Evolutionary conservation across 371 early-diverging fungal genomes (phyloP).

Genomic region (Mucor irregularis): DNA sequence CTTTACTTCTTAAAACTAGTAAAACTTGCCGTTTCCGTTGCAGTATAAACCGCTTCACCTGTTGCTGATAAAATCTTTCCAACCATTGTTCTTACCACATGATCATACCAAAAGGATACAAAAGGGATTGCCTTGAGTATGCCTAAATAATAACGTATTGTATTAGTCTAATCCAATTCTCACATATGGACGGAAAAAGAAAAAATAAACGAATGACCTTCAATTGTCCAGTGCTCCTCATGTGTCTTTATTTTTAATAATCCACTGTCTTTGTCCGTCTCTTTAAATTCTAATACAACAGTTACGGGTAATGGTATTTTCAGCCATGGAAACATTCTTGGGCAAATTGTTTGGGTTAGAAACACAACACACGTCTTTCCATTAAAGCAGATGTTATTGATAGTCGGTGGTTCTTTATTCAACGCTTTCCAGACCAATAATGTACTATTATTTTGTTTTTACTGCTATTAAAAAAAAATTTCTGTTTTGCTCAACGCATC

Average conservation of each 20-base stretch:
- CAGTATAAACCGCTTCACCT: constrained; percentile 55
- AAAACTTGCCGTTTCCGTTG: constrained; percentile 38
- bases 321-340: constrained; percentile 48
- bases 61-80: constrained; percentile 52
- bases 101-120: constrained; percentile 63
- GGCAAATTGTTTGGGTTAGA: constrained; percentile 46
- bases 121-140: constrained; percentile 57
- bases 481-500: neutral
- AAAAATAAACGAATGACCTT: no score
- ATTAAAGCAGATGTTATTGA: constrained; percentile 50
- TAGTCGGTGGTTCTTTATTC: constrained; percentile 48
- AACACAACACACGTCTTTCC: constrained; percentile 41
- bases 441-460: constrained; percentile 22
- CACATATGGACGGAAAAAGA: neutral
- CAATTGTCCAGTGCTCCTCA: constrained; percentile 59
- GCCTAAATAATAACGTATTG: no score
- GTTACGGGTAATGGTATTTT: constrained; percentile 52
- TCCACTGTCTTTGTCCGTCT: constrained; percentile 38
- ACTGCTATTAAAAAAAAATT: neutral
- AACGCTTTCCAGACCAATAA: constrained; percentile 54
- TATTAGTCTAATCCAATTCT: no score
- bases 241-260: constrained; percentile 46
- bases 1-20: constrained; percentile 21
- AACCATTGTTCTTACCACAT: constrained; percentile 51
- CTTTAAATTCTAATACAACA: constrained; percentile 44